Percentiles rank a stretch among this genome's conserved stretches.
These are phyloP conservation scores for Turnera subulata DNA, from an alignment of 345 rosid species.

Conservation along the genomic window DNA sequence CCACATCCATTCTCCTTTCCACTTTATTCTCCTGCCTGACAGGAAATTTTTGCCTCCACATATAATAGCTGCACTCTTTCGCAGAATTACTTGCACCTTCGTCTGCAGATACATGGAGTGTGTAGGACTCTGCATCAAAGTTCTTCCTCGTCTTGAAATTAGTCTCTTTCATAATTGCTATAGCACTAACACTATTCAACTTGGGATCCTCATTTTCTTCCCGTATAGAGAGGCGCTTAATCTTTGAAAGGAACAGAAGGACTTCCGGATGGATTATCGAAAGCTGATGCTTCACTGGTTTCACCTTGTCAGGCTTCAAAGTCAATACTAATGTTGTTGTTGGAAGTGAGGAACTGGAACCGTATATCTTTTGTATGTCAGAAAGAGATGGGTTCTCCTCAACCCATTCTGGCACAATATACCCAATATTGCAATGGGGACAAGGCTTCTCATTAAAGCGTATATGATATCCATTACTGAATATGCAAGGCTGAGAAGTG, in stretches of 20 bases:
- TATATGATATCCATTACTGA: slow-evolving; percentile 41
- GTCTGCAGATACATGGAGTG: slow-evolving; percentile 49
- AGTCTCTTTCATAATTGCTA: slow-evolving; percentile 54
- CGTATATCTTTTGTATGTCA: slow-evolving; percentile 49
- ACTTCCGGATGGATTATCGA: slow-evolving; percentile 66
- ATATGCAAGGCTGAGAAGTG: slow-evolving; percentile 12
- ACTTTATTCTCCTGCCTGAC: slow-evolving; percentile 48
- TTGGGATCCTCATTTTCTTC: slow-evolving; percentile 44
- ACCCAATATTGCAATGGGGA: slow-evolving; percentile 55
- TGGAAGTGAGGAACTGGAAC: slow-evolving; percentile 43
- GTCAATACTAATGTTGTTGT: slow-evolving; percentile 60
- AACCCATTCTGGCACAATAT: slow-evolving; percentile 79
- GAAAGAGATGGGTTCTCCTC: slow-evolving; percentile 45
- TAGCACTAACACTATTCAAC: slow-evolving; percentile 36
- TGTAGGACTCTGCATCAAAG: slow-evolving; percentile 66
- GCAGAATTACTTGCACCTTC: slow-evolving; percentile 19
- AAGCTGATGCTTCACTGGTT: slow-evolving; percentile 65
- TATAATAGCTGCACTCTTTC: slow-evolving; percentile 46
- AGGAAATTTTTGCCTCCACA: slow-evolving; percentile 74
- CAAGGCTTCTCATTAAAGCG: slow-evolving; percentile 63
- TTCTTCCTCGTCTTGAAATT: slow-evolving; percentile 53
- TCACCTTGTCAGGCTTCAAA: slow-evolving; percentile 54
- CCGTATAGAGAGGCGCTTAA: slow-evolving; percentile 59
- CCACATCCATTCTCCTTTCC: slow-evolving; percentile 61
- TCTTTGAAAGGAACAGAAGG: slow-evolving; percentile 54